Base-by-base conservation (phyloP, 305 asterid genomes). In the Solanum hybrid region DNA sequence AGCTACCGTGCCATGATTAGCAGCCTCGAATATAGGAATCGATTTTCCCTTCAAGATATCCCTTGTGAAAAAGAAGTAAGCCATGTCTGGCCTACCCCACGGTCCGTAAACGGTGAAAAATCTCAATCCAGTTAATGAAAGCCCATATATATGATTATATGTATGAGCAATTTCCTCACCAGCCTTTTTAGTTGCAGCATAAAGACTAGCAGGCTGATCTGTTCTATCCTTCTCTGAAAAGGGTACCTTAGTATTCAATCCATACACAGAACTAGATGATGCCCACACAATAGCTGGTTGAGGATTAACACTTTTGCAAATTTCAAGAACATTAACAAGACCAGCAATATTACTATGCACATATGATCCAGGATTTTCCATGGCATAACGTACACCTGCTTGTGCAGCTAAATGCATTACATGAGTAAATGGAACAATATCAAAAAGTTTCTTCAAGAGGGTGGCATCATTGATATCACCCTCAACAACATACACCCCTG, bases 71-170 rank as follows among this genome's bases (percentile, higher is more conserved):
- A 97, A 97, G 97, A 97, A 97, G 91, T 97, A 97, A 1, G 98
- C 99, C 99, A 97, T 97, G 24, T 97, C 99, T 20, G 99, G 99
- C 94, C 99, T 93, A 87, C 99, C 99, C 99, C 98, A 97, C 1
- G 99, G 98, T 75, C 99, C 99, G 83, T 97, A 97, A 72, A 97
- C 99, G 3, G 99, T 97, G 93, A 97, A 97, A 81, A 97, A 97
- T 38, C 99, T 92, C 95, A 97, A 92, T 20, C 99, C 99, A 6
- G 99, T 97, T 4, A 97, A 90, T 1, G 99, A 97, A 89, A 97
- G 98, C 61, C 99, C 99, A 10, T 97, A 94, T 76, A 96, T 97
- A 90, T 97, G 98, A 87, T 97, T 96, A 88, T 95, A 96, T 4
- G 98, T 97, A 86, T 97, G 99, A 1, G 99, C 97, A 29, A 97